phyloP scores from a whole-genome alignment of 768 basidiomycete species.

The Naematelia encephala region DNA sequence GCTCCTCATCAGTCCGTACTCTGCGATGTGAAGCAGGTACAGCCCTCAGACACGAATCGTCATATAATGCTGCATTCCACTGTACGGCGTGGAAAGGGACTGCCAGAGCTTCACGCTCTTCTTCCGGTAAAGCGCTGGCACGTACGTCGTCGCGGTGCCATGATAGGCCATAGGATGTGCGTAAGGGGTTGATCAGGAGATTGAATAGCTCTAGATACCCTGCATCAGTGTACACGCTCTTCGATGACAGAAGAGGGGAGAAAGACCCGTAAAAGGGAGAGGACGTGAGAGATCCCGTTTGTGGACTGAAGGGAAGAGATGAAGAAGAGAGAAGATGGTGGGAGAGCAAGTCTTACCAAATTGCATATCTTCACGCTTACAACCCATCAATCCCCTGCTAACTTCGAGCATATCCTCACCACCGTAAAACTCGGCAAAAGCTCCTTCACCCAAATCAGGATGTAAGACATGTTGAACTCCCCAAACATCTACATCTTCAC shows the following conservation, averaged over 20 bases:
- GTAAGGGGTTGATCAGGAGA: constrained; percentile 65
- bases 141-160: constrained; percentile 78
- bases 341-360: constrained; percentile 59
- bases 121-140: constrained; percentile 59
- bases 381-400: constrained; percentile 58
- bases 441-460: constrained; percentile 62
- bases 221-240: not conserved
- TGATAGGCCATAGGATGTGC: constrained; percentile 66
- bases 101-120: constrained; percentile 61
- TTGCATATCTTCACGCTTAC: constrained; percentile 62
- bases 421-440: constrained; percentile 68
- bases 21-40: constrained; percentile 66
- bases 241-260: too few relatives aligned
- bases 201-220: constrained; percentile 65
- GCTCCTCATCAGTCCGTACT: constrained; percentile 61
- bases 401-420: constrained; percentile 56
- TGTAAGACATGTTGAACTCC: constrained; percentile 81
- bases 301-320: too few relatives aligned
- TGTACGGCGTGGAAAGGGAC: constrained; percentile 70
- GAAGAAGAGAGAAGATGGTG: not conserved
- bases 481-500: constrained; percentile 62
- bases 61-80: constrained; percentile 74
- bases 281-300: too few relatives aligned
- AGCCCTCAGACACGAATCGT: constrained; percentile 66
- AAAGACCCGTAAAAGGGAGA: too few relatives aligned